Evolutionary conservation across 2,329 filamentous ascomycete genomes (phyloP).

Genomic region (Cytospora chrysosperma): DNA sequence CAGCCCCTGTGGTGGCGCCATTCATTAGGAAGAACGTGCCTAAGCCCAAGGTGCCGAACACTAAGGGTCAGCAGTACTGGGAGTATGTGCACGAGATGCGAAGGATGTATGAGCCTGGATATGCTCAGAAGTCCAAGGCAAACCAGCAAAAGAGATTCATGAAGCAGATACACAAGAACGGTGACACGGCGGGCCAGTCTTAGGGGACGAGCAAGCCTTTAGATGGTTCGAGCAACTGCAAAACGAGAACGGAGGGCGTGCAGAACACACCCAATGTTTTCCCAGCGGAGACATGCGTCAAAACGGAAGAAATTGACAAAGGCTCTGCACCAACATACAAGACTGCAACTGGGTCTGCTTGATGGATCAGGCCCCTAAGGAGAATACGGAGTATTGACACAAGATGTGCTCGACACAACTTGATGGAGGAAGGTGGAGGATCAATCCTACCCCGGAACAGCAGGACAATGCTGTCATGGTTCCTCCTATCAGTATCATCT

Average conservation of each 20-base stretch:
- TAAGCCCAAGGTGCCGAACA: conserved; percentile 23
- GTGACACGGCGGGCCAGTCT: neutral
- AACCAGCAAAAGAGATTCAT: conserved; percentile 24
- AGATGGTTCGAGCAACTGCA: neutral
- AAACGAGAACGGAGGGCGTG: neutral
- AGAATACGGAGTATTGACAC: neutral
- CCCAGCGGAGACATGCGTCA: neutral
- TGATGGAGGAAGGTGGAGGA: neutral
- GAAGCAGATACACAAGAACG: conserved; percentile 18
- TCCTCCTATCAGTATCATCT: neutral
- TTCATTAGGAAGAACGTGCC: conserved; percentile 21
- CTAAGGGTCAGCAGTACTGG: conserved; percentile 25
- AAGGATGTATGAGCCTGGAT: conserved; percentile 23
- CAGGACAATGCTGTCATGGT: neutral
- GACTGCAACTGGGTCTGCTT: neutral
- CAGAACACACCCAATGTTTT: neutral
- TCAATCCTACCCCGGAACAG: neutral
- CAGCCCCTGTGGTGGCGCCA: conserved; percentile 1
- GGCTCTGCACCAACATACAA: neutral
- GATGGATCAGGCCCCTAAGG: neutral
- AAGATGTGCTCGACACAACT: conserved; percentile 1
- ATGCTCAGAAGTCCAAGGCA: conserved; percentile 22
- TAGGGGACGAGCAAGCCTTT: conserved; percentile 12
- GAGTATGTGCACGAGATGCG: conserved; percentile 23
- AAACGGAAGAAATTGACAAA: neutral